Evolutionary conservation across 2,329 filamentous ascomycete species (phyloP), one percentile per base, ranked within the genome.

Genomic region (Fusarium sp.): DNA sequence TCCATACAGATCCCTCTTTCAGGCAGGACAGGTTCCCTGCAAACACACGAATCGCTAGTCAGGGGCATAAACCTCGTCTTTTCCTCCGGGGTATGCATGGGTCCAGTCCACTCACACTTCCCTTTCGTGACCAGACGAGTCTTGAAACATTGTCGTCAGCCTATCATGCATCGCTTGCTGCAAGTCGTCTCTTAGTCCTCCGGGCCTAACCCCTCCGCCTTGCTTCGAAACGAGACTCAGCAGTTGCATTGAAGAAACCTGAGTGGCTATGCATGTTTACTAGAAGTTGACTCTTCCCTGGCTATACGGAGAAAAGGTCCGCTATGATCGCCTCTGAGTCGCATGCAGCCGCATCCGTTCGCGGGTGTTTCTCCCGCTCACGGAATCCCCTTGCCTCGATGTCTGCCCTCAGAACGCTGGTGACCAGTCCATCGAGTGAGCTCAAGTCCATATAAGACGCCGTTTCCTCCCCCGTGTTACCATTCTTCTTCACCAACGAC

Each of bases 191-290:
- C 70, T 67, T 64, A 56, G 72, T 74, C 77, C 75, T 77, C 77
- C 75, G 72, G 67, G 73, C 78, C 78, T 78, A 80, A 73, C 72
- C 66, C 75, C 77, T 80, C 80, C 82, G 79, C 79, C 78, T 79
- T 81, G 81, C 83, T 75, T 83, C 83, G 80, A 83, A 84, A 81
- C 79, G 68, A 73, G 76, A 75, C 76, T 77, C 75, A 66, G 50
- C 61, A 48, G 67, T 64, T 54, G 62, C 62, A 48, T 68, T 72
- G 57, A 68, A 57, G 38, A 57, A 67, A 41, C 70, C 72, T 76
- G 72, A 80, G 70, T 78, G 77, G 77, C 68, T 66, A 55, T 68
- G 64, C 32, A 32, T 24, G 69, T 45, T 61, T 66, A 41, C 58
- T 52, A 62, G 66, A 64, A 62, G 52, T 62, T 78, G 78, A 77